Evolutionary conservation across 192 early-diverging fungal genomes (phyloP).

Genomic region (Oehlia diaphana): DNA sequence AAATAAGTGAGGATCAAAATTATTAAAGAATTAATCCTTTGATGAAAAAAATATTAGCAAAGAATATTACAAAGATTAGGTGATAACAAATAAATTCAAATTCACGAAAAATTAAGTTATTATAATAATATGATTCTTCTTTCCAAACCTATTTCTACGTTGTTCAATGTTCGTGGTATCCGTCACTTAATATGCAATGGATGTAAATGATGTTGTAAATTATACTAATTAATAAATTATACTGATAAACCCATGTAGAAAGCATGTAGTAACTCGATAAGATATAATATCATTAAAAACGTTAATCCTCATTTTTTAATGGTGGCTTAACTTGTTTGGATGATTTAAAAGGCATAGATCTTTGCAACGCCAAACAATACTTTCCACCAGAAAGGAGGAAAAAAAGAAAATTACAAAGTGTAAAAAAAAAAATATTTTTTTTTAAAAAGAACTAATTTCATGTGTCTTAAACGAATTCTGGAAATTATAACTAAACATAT

Average conservation of each 20-base stretch:
- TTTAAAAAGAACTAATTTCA: too few relatives aligned
- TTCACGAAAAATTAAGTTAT: neutral
- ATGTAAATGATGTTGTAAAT: neutral
- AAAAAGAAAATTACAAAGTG: neutral
- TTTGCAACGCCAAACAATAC: neutral
- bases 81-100: neutral
- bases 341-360: neutral
- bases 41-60: too few relatives aligned
- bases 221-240: too few relatives aligned
- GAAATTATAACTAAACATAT: neutral
- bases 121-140: neutral
- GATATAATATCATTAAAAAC: too few relatives aligned
- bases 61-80: neutral
- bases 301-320: neutral
- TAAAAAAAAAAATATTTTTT: neutral
- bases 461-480: neutral
- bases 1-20: neutral
- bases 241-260: neutral
- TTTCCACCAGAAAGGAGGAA: neutral
- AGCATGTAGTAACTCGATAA: too few relatives aligned
- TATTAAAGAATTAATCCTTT: neutral
- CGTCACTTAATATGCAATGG: too few relatives aligned
- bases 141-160: neutral
- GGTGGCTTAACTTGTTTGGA: neutral
- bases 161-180: neutral